Conservation (phyloP, 805 yeast genomes). For the Candida boidinii region DNA sequence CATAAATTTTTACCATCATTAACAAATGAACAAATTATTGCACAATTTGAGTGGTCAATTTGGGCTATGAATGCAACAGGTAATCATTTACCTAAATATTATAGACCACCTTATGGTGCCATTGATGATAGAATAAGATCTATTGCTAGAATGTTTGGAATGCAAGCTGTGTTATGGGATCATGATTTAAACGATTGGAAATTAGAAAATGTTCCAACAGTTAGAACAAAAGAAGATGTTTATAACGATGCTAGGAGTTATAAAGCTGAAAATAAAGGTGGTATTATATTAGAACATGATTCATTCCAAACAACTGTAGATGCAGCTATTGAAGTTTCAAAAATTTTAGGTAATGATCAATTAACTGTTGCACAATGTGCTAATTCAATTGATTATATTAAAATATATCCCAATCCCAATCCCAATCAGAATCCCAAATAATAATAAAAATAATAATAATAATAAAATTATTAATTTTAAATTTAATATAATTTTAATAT, state of each 20-base stretch:
- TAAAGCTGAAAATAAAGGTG: conserved; percentile 33
- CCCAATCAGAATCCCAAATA: too few relatives aligned
- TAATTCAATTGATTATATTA: conserved; percentile 55
- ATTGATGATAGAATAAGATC: conserved; percentile 78
- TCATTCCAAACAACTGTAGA: conserved; percentile 57
- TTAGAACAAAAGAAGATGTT: conserved; percentile 43
- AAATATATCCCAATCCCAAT: too few relatives aligned
- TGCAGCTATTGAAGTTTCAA: conserved; percentile 51
- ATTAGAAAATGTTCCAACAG: conserved; percentile 37
- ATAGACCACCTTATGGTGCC: conserved; percentile 96
- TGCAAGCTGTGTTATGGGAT: conserved; percentile 88
- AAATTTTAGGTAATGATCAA: conserved; percentile 52
- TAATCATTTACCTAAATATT: conserved; percentile 81
- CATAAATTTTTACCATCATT: conserved; percentile 78
- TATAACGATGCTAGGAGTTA: conserved; percentile 48
- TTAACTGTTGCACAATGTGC: conserved; percentile 75
- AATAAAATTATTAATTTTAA: too few relatives aligned
- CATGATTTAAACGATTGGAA: conserved; percentile 90
- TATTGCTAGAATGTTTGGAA: conserved; percentile 75
- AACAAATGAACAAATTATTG: conserved; percentile 72
- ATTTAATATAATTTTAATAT: too few relatives aligned
- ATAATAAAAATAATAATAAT: too few relatives aligned
- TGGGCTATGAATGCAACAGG: conserved; percentile 98
- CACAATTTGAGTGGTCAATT: conserved; percentile 89
- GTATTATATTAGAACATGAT: conserved; percentile 85